Conservation (phyloP, 2,329 filamentous ascomycete species). For the Colletotrichum phormii region DNA sequence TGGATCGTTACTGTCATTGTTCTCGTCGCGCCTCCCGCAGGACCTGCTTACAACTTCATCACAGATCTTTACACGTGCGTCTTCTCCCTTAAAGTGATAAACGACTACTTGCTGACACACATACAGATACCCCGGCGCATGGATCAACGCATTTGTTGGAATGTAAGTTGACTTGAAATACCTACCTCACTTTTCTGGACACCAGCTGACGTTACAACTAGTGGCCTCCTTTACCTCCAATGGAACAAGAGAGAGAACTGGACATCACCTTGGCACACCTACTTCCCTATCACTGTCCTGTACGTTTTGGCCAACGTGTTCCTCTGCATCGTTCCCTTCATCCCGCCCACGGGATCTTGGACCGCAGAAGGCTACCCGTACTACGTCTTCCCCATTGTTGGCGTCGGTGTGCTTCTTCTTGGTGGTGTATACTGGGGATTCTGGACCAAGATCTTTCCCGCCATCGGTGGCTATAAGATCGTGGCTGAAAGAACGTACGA, state of each 20-base stretch:
- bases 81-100: too few species aligned
- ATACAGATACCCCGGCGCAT: constrained; percentile 58
- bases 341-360: constrained; percentile 62
- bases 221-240: constrained; percentile 64
- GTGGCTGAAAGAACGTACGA: constrained; percentile 56
- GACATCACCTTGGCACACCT: constrained; percentile 64
- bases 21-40: constrained; percentile 74
- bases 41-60: constrained; percentile 77
- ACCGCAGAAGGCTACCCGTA: constrained; percentile 64
- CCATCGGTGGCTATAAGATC: constrained; percentile 61
- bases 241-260: constrained; percentile 62
- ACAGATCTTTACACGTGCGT: constrained; percentile 59
- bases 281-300: constrained; percentile 58
- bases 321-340: constrained; percentile 64
- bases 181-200: not conserved
- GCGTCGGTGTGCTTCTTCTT: constrained; percentile 61
- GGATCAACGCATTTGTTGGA: constrained; percentile 64
- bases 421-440: constrained; percentile 64
- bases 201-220: constrained; percentile 38
- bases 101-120: not conserved
- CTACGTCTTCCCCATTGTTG: constrained; percentile 67
- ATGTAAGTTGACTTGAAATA: constrained; percentile 7
- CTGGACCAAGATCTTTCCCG: constrained; percentile 63
- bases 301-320: constrained; percentile 65
- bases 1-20: constrained; percentile 75